A percentile compares a stretch with the other conserved stretches of the same genome.
phyloP scores from a whole-genome alignment of 1,284 basidiomycete species.

The Pulveroboletus sp. region DNA sequence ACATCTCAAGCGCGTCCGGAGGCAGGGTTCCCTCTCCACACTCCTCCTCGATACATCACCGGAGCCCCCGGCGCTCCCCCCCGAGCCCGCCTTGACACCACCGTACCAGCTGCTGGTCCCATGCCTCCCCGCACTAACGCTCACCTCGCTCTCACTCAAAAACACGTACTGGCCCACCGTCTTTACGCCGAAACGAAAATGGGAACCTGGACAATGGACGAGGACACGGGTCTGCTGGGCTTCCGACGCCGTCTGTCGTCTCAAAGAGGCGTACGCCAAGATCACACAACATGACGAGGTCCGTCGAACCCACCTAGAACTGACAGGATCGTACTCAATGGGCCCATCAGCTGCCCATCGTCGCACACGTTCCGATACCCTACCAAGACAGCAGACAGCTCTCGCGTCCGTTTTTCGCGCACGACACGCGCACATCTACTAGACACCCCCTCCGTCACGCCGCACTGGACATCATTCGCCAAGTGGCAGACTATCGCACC shows the following conservation, averaged over 20 bases:
- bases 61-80: constrained; percentile 35
- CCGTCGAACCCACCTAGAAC: constrained; percentile 9
- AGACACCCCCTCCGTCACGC: constrained; percentile 82
- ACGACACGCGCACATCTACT: constrained; percentile 67
- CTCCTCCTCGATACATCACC: constrained; percentile 49
- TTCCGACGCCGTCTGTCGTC: constrained; percentile 56
- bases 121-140: constrained; percentile 65
- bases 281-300: constrained; percentile 56
- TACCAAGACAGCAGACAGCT: constrained; percentile 40
- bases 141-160: constrained; percentile 64
- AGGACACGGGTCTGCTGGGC: constrained; percentile 67
- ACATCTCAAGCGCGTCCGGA: constrained; percentile 81
- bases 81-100: constrained; percentile 37
- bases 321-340: background rate
- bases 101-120: constrained; percentile 70
- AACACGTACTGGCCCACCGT: constrained; percentile 78
- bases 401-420: constrained; percentile 48
- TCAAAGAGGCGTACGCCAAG: constrained; percentile 49
- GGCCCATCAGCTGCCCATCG: constrained; percentile 62
- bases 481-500: constrained; percentile 58
- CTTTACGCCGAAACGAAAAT: constrained; percentile 70
- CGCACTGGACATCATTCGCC: constrained; percentile 71
- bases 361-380: constrained; percentile 67
- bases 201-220: constrained; percentile 67
- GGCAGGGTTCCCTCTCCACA: constrained; percentile 42